A percentile compares a stretch with the other conserved stretches of the same genome.
Evolutionary conservation across 306 rosid genomes (phyloP).

Genomic region (Phaseolus lunatus): DNA sequence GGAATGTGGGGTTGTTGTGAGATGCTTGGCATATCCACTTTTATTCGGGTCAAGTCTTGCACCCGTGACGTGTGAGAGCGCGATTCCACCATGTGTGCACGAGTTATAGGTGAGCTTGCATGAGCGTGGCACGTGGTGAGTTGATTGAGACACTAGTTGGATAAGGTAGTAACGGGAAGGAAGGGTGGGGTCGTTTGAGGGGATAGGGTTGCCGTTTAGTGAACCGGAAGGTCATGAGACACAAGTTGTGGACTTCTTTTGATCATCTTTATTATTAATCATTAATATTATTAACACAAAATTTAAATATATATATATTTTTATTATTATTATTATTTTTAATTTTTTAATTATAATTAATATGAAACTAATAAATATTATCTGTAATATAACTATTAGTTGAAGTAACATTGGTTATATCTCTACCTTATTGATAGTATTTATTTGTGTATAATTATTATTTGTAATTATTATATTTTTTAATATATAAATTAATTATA

Average conservation of each 20-base stretch:
- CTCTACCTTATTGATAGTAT: too few relatives aligned
- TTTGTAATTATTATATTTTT: too few relatives aligned
- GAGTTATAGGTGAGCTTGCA: slow-evolving; percentile 23
- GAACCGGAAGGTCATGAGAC: slow-evolving; percentile 2
- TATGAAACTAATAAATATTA: too few relatives aligned
- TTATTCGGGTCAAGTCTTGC: slow-evolving; percentile 21
- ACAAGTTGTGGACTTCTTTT: background rate
- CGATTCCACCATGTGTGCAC: slow-evolving; percentile 40
- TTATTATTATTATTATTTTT: too few relatives aligned
- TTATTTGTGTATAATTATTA: too few relatives aligned
- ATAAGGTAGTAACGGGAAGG: slow-evolving; percentile 14
- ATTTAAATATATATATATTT: too few relatives aligned
- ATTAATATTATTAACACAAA: background rate
- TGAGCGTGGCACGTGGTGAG: slow-evolving; percentile 56
- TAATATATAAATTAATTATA: too few relatives aligned
- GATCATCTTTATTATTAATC: background rate
- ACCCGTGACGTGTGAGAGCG: slow-evolving; percentile 25
- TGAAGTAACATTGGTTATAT: background rate
- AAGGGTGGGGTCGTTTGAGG: slow-evolving; percentile 46
- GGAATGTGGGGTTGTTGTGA: background rate
- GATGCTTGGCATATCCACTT: slow-evolving; percentile 55
- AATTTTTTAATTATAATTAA: too few relatives aligned
- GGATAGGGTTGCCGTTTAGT: slow-evolving; percentile 50
- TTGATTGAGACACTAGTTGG: slow-evolving; percentile 18
- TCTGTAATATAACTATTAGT: background rate